phyloP scores from a whole-genome alignment of 2,329 filamentous ascomycete species.

The Erysiphe neolycopersici region DNA sequence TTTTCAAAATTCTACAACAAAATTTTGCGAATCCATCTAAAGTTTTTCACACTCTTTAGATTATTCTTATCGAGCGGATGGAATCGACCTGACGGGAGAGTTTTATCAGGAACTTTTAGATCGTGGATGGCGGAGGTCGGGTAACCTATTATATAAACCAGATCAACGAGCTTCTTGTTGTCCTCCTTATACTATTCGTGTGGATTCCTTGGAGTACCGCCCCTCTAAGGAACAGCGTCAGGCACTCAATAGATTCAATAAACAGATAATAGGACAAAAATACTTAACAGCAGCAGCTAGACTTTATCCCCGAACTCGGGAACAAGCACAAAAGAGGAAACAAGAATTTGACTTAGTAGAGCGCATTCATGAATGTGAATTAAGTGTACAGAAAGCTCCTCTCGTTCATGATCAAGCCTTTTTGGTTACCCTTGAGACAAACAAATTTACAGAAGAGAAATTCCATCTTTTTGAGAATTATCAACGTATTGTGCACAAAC shows the following conservation, averaged over 20 bases:
- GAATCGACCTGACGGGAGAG: slow-evolving; percentile 30
- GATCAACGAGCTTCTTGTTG: slow-evolving; percentile 64
- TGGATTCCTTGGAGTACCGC: slow-evolving; percentile 38
- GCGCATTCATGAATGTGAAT: slow-evolving; percentile 44
- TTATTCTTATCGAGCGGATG: slow-evolving; percentile 43
- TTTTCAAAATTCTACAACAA: too few species aligned
- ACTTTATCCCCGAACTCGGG: slow-evolving; percentile 38
- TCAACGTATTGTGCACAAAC: slow-evolving; percentile 45
- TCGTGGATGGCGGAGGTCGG: slow-evolving; percentile 53
- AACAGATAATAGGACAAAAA: slow-evolving; percentile 36
- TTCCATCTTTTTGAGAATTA: slow-evolving; percentile 48
- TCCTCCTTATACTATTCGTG: slow-evolving; percentile 64
- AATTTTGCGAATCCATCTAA: neutral
- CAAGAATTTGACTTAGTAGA: slow-evolving; percentile 39
- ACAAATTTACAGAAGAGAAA: slow-evolving; percentile 51
- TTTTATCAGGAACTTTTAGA: slow-evolving; percentile 50
- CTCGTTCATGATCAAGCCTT: slow-evolving; percentile 40
- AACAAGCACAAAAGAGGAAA: slow-evolving; percentile 33
- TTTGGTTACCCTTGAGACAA: slow-evolving; percentile 40
- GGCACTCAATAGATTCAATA: slow-evolving; percentile 51
- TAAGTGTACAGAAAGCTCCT: slow-evolving; percentile 18
- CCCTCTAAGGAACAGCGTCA: slow-evolving; percentile 48
- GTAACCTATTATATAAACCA: slow-evolving; percentile 46
- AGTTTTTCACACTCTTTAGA: slow-evolving; percentile 20
- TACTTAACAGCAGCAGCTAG: slow-evolving; percentile 38